phyloP scores from a whole-genome alignment of 129 eudicot species.

The Escallonia herrerae region DNA sequence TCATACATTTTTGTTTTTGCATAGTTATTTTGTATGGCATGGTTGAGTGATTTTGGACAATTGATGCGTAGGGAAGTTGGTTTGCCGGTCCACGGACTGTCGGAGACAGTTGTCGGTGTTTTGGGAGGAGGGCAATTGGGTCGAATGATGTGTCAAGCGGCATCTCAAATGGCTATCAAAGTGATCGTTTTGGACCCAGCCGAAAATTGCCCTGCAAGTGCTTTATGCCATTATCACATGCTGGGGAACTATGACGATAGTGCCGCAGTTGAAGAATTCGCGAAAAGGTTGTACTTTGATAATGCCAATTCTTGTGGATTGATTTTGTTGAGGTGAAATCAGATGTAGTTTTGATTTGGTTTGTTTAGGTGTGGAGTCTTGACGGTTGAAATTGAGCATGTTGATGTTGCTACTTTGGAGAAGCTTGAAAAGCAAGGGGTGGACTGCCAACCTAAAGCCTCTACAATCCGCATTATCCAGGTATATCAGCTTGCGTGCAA shows the following conservation, averaged over 20 bases:
- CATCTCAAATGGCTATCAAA: conserved; percentile 78
- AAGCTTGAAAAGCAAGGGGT: conserved; percentile 87
- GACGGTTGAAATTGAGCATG: conserved; percentile 96
- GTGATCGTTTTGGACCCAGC: conserved; percentile 71
- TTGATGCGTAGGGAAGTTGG: conserved; percentile 28
- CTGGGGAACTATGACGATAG: conserved; percentile 81
- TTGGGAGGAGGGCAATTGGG: conserved; percentile 99
- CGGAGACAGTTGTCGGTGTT: conserved; percentile 75
- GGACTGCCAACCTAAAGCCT: conserved; percentile 94
- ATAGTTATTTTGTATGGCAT: too few species aligned
- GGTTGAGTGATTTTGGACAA: not conserved
- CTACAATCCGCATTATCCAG: conserved; percentile 92
- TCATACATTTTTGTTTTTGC: not conserved
- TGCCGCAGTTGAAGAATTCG: conserved; percentile 72
- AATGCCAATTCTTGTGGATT: too few species aligned
- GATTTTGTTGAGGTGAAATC: too few species aligned
- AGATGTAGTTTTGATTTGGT: too few species aligned
- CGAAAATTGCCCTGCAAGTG: conserved; percentile 89
- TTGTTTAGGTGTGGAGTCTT: conserved; percentile 80
- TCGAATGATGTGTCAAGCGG: conserved; percentile 92
- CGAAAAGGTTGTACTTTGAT: too few species aligned
- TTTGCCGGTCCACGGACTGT: conserved; percentile 50
- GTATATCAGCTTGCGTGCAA: conserved; percentile 20
- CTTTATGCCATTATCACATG: conserved; percentile 65
- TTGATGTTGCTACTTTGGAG: conserved; percentile 78